A percentile compares a stretch with the other conserved stretches of the same genome.
phyloP scores from a whole-genome alignment of 1,284 basidiomycete genomes.

The Amylostereum areolatum region DNA sequence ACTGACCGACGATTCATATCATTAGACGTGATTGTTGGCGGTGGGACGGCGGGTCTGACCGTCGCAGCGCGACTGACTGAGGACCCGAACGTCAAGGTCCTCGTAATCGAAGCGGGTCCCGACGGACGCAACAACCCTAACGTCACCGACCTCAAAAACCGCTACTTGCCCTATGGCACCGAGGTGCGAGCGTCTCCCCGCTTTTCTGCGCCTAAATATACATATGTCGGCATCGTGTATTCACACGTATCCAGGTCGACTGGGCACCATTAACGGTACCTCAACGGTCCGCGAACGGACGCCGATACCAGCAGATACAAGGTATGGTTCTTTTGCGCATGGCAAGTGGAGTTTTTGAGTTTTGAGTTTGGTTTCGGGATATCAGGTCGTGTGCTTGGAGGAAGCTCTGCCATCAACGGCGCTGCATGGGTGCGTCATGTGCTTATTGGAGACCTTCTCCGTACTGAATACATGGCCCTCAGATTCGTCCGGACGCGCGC shows the following conservation, averaged over 20 bases:
- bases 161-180: background rate
- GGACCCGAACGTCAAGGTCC: background rate
- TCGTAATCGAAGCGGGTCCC: background rate
- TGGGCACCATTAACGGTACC: no score
- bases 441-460: no score
- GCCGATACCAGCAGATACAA: background rate
- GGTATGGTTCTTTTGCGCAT: background rate
- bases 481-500: no score
- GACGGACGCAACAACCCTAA: background rate
- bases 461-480: no score
- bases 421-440: background rate
- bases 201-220: background rate
- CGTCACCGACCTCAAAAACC: background rate
- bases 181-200: background rate
- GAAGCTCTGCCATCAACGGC: conserved; percentile 1
- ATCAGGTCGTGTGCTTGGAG: background rate
- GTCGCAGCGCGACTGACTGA: conserved; percentile 59
- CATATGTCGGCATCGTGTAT: background rate
- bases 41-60: conserved; percentile 55
- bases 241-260: no score
- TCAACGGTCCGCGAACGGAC: background rate
- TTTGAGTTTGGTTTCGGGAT: background rate
- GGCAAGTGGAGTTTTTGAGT: background rate
- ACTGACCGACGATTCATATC: no score
- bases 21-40: conserved; percentile 54